Conservation (phyloP, 305 asterid species). For the Plantago lanceolata region DNA sequence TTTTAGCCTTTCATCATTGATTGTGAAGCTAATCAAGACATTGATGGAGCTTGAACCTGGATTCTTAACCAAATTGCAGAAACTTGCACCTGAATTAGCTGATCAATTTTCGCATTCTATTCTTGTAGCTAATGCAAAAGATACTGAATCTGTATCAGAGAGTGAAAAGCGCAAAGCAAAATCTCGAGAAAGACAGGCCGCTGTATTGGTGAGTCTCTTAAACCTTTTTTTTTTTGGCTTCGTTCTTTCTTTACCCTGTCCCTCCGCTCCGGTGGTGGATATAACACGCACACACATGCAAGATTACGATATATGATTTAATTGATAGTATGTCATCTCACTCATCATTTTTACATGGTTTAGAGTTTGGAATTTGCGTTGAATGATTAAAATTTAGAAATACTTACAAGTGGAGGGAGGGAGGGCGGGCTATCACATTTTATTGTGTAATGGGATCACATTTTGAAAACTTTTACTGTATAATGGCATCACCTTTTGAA, state of each 20-base stretch:
- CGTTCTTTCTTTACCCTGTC: too few relatives aligned
- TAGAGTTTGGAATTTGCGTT: not conserved
- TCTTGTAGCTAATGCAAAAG: constrained; percentile 33
- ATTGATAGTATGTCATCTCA: not conserved
- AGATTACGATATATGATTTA: not conserved
- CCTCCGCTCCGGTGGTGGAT: too few relatives aligned
- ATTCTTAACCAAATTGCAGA: constrained; percentile 69
- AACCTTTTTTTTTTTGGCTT: too few relatives aligned
- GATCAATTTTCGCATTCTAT: constrained; percentile 47
- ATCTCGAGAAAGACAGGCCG: constrained; percentile 98
- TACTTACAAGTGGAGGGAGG: not conserved
- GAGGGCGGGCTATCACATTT: too few relatives aligned
- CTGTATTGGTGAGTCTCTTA: constrained; percentile 58
- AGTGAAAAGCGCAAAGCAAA: constrained; percentile 80
- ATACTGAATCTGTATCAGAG: constrained; percentile 43
- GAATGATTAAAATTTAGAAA: not conserved
- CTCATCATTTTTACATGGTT: not conserved
- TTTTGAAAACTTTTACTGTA: too few relatives aligned
- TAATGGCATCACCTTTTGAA: not conserved
- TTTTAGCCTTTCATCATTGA: constrained; percentile 50
- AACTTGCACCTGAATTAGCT: constrained; percentile 72
- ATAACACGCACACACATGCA: not conserved
- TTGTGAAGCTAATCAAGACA: constrained; percentile 54
- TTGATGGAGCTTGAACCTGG: constrained; percentile 74
- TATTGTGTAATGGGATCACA: too few relatives aligned